A percentile compares a stretch with the other conserved stretches of the same genome.
These are phyloP conservation scores for Ceratocystis cacaofunesta DNA, from an alignment of 2,329 filamentous ascomycete species.

Conservation along the genomic window DNA sequence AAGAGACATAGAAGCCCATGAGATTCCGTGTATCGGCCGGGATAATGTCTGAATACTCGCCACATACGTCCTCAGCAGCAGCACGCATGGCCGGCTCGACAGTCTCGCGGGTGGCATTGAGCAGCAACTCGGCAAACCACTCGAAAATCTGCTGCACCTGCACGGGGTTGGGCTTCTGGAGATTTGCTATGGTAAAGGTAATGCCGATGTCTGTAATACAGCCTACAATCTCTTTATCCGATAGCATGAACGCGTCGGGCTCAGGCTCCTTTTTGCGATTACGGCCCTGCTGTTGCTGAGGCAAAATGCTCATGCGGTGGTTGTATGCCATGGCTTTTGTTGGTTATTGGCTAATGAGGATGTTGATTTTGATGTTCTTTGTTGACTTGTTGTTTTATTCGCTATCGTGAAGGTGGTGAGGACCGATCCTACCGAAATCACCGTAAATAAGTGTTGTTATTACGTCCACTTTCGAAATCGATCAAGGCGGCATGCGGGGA, in stretches of 20 bases:
- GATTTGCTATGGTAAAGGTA: conserved; percentile 68
- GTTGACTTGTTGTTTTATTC: background rate
- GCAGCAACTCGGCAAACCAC: conserved; percentile 86
- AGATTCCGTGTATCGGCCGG: conserved; percentile 80
- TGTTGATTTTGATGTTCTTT: background rate
- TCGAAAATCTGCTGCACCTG: conserved; percentile 97
- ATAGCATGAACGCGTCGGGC: conserved; percentile 44
- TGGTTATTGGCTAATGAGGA: too few species aligned
- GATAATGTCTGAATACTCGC: conserved; percentile 70
- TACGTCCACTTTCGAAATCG: background rate
- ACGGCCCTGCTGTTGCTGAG: conserved; percentile 35
- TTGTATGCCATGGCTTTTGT: conserved; percentile 39
- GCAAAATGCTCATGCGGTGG: conserved; percentile 45
- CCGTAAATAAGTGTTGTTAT: background rate
- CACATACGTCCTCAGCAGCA: conserved; percentile 73
- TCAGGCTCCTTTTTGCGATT: conserved; percentile 45
- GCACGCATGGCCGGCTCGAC: conserved; percentile 92
- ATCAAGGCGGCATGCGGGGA: background rate
- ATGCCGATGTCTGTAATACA: conserved; percentile 97
- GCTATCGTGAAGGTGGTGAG: background rate
- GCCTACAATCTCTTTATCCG: conserved; percentile 72
- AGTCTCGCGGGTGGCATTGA: conserved; percentile 84
- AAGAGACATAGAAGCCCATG: conserved; percentile 84
- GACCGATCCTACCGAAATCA: background rate
- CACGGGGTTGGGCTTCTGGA: conserved; percentile 84